Conservation (phyloP, 2,329 filamentous ascomycete species). For the Verticillium tricorpus region DNA sequence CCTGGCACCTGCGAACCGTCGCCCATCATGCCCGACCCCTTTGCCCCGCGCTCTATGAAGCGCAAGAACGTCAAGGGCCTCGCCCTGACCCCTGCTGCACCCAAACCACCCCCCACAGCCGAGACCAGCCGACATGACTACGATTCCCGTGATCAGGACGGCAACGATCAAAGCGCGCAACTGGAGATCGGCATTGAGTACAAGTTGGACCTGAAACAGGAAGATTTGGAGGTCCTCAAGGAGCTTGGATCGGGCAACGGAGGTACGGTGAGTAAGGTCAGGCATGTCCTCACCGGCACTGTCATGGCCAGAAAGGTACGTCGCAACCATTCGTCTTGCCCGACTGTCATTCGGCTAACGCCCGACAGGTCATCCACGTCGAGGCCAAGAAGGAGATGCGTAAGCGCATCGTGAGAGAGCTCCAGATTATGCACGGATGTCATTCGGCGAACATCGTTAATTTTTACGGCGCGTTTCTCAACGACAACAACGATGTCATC, state of each 20-base stretch:
- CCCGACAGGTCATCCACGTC: slow-evolving; percentile 81
- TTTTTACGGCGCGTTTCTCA: slow-evolving; percentile 96
- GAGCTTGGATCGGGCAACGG: slow-evolving; percentile 95
- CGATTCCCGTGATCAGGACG: slow-evolving; percentile 55
- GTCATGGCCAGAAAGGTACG: slow-evolving; percentile 95
- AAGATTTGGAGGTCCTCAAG: slow-evolving; percentile 89
- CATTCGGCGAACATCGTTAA: slow-evolving; percentile 96
- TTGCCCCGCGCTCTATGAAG: slow-evolving; percentile 81
- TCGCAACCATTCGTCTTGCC: not conserved
- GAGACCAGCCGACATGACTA: slow-evolving; percentile 63
- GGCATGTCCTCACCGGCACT: slow-evolving; percentile 89
- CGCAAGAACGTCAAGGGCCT: slow-evolving; percentile 98
- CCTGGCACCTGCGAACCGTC: not conserved
- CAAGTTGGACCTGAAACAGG: slow-evolving; percentile 83
- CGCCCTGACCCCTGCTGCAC: slow-evolving; percentile 73
- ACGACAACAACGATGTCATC: slow-evolving; percentile 94
- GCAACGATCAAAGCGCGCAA: slow-evolving; percentile 55
- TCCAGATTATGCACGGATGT: slow-evolving; percentile 98
- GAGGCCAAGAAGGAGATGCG: slow-evolving; percentile 97
- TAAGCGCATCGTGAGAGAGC: slow-evolving; percentile 92
- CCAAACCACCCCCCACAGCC: slow-evolving; percentile 67
- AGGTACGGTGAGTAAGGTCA: slow-evolving; percentile 96
- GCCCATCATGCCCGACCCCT: slow-evolving; percentile 54
- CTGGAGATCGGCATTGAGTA: slow-evolving; percentile 98
- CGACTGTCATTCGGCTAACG: not conserved